Evolutionary conservation across 352 stramenopile genomes (phyloP).

Genomic region (Pythium aristosporum): DNA sequence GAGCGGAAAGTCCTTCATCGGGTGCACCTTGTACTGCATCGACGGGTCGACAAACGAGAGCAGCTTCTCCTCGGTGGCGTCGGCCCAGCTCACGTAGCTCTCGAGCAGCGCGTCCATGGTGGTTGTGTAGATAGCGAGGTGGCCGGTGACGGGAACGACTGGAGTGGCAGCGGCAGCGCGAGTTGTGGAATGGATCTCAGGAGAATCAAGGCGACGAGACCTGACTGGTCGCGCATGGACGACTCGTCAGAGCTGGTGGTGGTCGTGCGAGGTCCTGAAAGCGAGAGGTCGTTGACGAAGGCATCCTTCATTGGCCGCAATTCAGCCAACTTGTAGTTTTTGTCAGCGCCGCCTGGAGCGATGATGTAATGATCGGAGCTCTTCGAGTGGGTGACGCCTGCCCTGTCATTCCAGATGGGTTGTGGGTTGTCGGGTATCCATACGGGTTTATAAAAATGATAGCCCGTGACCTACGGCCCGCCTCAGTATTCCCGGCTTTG

Average conservation of each 20-base stretch:
- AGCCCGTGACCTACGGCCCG: neutral
- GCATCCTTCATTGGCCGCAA: neutral
- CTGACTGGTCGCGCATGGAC: neutral
- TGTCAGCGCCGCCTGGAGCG: neutral
- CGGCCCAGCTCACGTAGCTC: constrained; percentile 5
- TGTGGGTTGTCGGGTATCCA: no score
- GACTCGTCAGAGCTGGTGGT: neutral
- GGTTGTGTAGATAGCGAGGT: neutral
- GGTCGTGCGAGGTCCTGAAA: neutral
- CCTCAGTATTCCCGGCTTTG: neutral
- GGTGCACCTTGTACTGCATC: constrained; percentile 51
- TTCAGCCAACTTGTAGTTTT: neutral
- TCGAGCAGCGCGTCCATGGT: neutral
- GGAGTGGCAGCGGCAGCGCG: neutral
- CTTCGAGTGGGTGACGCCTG: neutral
- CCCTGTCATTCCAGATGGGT: neutral
- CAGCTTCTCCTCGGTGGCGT: constrained; percentile 17
- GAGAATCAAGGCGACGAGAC: neutral
- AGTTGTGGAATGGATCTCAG: neutral
- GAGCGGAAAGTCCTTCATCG: constrained; percentile 64
- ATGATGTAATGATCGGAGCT: constrained; percentile 3
- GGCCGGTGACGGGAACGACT: neutral
- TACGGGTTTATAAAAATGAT: neutral
- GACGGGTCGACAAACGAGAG: constrained; percentile 8
- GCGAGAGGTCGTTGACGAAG: neutral